These are phyloP conservation scores for Zopfia rhizophila DNA, from an alignment of 2,329 filamentous ascomycete genomes.

Conservation along the genomic window DNA sequence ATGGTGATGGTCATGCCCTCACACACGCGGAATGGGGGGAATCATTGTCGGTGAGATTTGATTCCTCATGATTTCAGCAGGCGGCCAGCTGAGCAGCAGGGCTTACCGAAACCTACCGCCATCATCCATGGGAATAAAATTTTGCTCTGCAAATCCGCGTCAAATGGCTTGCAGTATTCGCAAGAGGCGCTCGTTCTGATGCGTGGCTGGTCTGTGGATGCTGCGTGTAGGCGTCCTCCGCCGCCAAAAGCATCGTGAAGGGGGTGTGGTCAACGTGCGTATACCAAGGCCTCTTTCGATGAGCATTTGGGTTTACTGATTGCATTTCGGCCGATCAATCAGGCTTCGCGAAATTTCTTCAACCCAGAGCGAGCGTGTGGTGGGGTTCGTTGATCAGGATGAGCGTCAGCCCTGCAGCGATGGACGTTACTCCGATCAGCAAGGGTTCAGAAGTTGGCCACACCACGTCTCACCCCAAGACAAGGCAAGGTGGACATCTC, in stretches of 20 bases:
- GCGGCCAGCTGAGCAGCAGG: slow-evolving; percentile 1
- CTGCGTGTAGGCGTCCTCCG: slow-evolving; percentile 15
- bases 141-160: not conserved
- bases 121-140: slow-evolving; percentile 10
- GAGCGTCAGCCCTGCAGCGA: slow-evolving; percentile 31
- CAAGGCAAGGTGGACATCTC: no score
- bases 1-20: slow-evolving; percentile 9
- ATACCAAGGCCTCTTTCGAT: slow-evolving; percentile 1
- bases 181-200: slow-evolving; percentile 3
- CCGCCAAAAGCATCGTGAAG: slow-evolving; percentile 25
- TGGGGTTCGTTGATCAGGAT: slow-evolving; percentile 23
- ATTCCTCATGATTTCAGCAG: slow-evolving; percentile 1
- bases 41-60: slow-evolving; percentile 5
- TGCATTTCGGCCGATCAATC: slow-evolving; percentile 19
- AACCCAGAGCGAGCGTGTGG: slow-evolving; percentile 22
- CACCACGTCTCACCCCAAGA: no score
- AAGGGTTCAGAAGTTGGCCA: not conserved
- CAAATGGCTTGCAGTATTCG: not conserved
- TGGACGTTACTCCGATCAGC: slow-evolving; percentile 24
- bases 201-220: slow-evolving; percentile 4
- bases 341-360: slow-evolving; percentile 25
- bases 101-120: not conserved
- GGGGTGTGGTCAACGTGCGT: slow-evolving; percentile 1
- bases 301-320: slow-evolving; percentile 11
- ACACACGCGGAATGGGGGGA: no score